phyloP scores from a whole-genome alignment of 2,329 filamentous ascomycete species.

The Paracoccidioides brasiliensis region DNA sequence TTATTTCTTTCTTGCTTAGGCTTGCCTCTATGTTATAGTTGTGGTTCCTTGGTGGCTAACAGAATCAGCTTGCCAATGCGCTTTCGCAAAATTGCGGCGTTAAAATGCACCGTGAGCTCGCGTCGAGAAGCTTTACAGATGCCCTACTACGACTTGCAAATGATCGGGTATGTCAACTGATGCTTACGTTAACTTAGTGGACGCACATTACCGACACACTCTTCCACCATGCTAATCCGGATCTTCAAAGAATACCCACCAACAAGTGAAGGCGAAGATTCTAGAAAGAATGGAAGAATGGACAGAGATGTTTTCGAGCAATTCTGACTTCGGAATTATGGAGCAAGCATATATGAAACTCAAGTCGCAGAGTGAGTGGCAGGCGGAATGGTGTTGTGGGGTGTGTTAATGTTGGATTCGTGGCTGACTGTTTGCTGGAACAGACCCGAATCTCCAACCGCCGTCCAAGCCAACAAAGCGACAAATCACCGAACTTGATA shows the following conservation, averaged over 20 bases:
- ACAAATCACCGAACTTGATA: slow-evolving; percentile 75
- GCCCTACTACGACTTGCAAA: slow-evolving; percentile 78
- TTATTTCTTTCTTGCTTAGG: background rate
- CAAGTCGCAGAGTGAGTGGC: slow-evolving; percentile 50
- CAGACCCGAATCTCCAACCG: slow-evolving; percentile 77
- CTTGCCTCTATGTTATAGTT: background rate
- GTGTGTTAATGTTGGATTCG: slow-evolving; percentile 8
- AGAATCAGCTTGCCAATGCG: slow-evolving; percentile 63
- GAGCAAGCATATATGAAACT: slow-evolving; percentile 82
- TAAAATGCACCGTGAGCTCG: slow-evolving; percentile 75
- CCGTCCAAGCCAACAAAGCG: slow-evolving; percentile 91
- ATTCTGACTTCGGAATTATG: slow-evolving; percentile 94
- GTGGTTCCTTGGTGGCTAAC: background rate
- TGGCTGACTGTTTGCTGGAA: slow-evolving; percentile 22
- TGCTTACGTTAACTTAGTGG: background rate
- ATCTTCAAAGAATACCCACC: slow-evolving; percentile 60
- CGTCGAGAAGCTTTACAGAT: slow-evolving; percentile 87
- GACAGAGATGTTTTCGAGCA: slow-evolving; percentile 83
- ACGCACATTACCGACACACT: background rate
- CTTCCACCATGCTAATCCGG: too few species aligned
- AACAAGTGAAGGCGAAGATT: slow-evolving; percentile 94
- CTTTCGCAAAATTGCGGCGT: slow-evolving; percentile 85
- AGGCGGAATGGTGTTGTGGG: background rate
- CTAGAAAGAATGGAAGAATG: slow-evolving; percentile 92
- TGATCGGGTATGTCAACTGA: slow-evolving; percentile 47